phyloP scores from a whole-genome alignment of 352 stramenopile genomes.

The Pythium phragmiticola region DNA sequence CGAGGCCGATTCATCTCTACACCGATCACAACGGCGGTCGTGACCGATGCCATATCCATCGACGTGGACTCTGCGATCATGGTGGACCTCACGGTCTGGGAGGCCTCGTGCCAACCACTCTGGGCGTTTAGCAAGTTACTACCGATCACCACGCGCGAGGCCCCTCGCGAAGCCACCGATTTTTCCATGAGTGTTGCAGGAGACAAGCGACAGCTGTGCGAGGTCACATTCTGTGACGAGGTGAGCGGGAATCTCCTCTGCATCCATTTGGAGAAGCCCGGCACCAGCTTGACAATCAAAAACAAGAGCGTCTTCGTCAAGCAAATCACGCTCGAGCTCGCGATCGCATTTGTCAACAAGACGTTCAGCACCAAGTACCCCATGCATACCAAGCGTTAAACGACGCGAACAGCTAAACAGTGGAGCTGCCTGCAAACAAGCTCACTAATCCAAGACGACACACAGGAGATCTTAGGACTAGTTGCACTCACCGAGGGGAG shows the following conservation, averaged over 20 bases:
- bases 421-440: background rate
- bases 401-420: background rate
- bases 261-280: conserved; percentile 23
- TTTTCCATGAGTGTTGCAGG: conserved; percentile 29
- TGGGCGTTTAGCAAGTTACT: conserved; percentile 46
- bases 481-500: too few relatives aligned
- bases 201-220: conserved; percentile 14
- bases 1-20: conserved; percentile 34
- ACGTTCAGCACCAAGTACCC: conserved; percentile 48
- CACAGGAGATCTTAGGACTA: too few relatives aligned
- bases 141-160: conserved; percentile 16
- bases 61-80: conserved; percentile 39
- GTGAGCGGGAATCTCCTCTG: conserved; percentile 32
- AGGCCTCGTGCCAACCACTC: conserved; percentile 41
- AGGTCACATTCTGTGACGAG: conserved; percentile 32
- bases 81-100: conserved; percentile 61
- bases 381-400: conserved; percentile 8
- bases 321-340: conserved; percentile 43
- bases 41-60: conserved; percentile 45
- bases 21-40: conserved; percentile 27
- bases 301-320: conserved; percentile 31
- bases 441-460: too few relatives aligned
- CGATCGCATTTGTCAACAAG: conserved; percentile 46
- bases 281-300: background rate
- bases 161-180: conserved; percentile 6